Evolutionary conservation across 2,329 filamentous ascomycete species (phyloP).

Genomic region (Epichloe gansuensis): DNA sequence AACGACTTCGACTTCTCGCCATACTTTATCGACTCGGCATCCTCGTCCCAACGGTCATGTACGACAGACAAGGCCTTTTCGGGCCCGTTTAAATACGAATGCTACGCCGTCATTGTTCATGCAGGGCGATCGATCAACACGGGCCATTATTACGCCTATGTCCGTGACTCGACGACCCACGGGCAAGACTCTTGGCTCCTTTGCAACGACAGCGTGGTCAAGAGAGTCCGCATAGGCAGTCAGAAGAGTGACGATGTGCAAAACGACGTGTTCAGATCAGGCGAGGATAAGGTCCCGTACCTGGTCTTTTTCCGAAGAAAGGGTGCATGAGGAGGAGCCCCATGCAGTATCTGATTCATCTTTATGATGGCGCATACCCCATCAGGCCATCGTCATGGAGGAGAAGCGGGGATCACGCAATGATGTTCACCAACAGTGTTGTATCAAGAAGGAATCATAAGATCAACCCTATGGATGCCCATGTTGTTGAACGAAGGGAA

Average conservation of each 20-base stretch:
- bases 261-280: slow-evolving; percentile 27
- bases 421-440: too few relatives aligned
- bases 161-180: slow-evolving; percentile 41
- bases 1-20: slow-evolving; percentile 47
- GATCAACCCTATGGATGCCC: too few relatives aligned
- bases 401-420: too few relatives aligned
- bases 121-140: slow-evolving; percentile 52
- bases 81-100: slow-evolving; percentile 63
- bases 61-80: slow-evolving; percentile 27
- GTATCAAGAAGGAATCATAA: too few relatives aligned
- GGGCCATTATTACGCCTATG: slow-evolving; percentile 71
- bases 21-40: slow-evolving; percentile 25
- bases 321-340: slow-evolving; percentile 3
- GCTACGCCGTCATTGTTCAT: slow-evolving; percentile 77
- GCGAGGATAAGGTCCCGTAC: slow-evolving; percentile 30
- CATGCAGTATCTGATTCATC: too few relatives aligned
- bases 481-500: not conserved
- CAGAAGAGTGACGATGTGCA: slow-evolving; percentile 22
- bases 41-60: slow-evolving; percentile 13
- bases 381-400: too few relatives aligned
- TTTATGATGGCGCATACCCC: too few relatives aligned
- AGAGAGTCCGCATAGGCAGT: slow-evolving; percentile 29
- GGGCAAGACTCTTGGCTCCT: slow-evolving; percentile 34
- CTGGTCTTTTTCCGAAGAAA: slow-evolving; percentile 34
- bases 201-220: slow-evolving; percentile 35